phyloP scores from a whole-genome alignment of 2,329 filamentous ascomycete genomes.

The Ascochyta pisi region DNA sequence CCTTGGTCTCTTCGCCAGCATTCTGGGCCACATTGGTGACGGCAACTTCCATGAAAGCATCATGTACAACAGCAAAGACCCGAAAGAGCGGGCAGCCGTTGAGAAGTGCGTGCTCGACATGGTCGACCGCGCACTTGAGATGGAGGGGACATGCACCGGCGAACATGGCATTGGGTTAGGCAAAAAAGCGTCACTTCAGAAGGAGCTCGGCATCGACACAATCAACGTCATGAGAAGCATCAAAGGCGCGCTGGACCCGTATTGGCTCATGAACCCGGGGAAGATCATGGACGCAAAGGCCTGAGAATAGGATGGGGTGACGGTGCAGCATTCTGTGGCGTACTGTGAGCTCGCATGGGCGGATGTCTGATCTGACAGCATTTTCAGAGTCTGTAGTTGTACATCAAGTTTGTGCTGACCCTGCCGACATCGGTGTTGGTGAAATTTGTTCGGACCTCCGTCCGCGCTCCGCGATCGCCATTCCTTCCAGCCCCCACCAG shows the following conservation, averaged over 20 bases:
- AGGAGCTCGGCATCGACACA: constrained; percentile 81
- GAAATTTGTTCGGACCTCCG: constrained; percentile 15
- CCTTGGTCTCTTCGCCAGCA: constrained; percentile 83
- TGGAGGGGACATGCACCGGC: constrained; percentile 93
- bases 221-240: constrained; percentile 84
- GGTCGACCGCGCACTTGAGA: constrained; percentile 87
- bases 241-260: constrained; percentile 81
- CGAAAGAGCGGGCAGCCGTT: constrained; percentile 75
- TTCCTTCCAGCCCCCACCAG: constrained; percentile 31
- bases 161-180: constrained; percentile 87
- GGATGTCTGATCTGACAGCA: constrained; percentile 28
- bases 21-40: constrained; percentile 89
- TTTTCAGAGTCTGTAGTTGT: constrained; percentile 2
- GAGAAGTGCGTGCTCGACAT: constrained; percentile 86
- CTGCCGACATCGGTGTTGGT: constrained; percentile 4
- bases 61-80: constrained; percentile 77
- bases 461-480: constrained; percentile 35
- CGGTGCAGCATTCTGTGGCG: not conserved
- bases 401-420: not conserved
- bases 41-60: constrained; percentile 96
- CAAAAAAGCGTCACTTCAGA: constrained; percentile 80
- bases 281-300: constrained; percentile 77
- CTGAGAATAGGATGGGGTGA: constrained; percentile 11
- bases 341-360: constrained; percentile 25
- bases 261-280: constrained; percentile 90